Evolutionary conservation across 2,329 filamentous ascomycete species (phyloP), one percentile per base, ranked within the genome.

Genomic region (Fusarium palustre): DNA sequence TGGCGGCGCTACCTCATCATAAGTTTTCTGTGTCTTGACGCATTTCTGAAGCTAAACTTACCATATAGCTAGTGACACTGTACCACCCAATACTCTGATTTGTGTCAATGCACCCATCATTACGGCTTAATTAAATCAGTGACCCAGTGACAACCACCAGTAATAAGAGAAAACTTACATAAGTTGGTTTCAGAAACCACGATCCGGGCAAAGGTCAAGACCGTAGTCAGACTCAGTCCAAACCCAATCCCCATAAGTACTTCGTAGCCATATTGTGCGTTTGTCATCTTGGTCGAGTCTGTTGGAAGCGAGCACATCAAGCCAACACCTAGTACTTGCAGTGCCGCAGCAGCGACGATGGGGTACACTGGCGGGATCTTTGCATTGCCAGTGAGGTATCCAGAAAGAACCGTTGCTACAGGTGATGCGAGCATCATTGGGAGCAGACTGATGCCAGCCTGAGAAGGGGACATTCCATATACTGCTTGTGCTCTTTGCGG

Each of bases 101-200:
- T 61, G 45, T 0, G 58, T 61, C 20, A 59, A 7, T 12, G 58
- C 58, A 1, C 45, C 58, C 55, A 61, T 61, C 55, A 60, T 61
- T 5, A 61, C 45, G 6, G 55, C 55, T 61, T 24, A 2, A 9
- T 2, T 8, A 16, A 28, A 13, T 60, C 7, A 59, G 31, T 4
- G 7, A 7, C 5, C 3, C 4, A 34, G 15, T 2, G 0, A 9
- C 0, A 0, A 2, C 2, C 3, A 4, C 5, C 1, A 31, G 3
- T 2, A 0, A 28, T 15, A 2, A 0, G 6, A 12, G 10, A 0
- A n/a, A 0, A 33, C 55, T 3, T 20, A 61, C 55, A 12, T 1
- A 61, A 31, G 13, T 46, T 46, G 2, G 9, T 22, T 34, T 45
- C 45, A 1, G 25, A 20, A 6, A 60, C 59, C 3, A 60, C 55